Evolutionary conservation across 495 filamentous ascomycete genomes (phyloP).

Genomic region (Neurospora discreta): DNA sequence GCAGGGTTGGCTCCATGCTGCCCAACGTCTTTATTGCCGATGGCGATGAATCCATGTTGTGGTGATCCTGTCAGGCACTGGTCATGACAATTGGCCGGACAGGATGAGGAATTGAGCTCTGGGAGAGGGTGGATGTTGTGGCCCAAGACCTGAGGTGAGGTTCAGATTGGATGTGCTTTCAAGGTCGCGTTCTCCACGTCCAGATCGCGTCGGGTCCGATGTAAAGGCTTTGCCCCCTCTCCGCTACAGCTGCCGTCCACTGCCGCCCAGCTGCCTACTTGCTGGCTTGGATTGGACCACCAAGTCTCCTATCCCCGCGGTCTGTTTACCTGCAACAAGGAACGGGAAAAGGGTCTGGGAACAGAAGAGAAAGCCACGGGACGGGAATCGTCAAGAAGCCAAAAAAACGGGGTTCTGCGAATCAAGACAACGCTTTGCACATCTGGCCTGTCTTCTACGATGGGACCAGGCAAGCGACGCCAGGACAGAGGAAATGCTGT

Average conservation of each 20-base stretch:
- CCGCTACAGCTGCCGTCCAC: background rate
- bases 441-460: background rate
- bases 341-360: background rate
- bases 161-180: background rate
- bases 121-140: background rate
- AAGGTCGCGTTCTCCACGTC: background rate
- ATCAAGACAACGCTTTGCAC: background rate
- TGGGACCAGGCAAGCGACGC: background rate
- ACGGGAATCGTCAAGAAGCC: background rate
- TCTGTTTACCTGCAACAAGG: background rate
- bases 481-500: background rate
- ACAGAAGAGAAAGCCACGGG: background rate
- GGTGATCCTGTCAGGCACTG: slow-evolving; percentile 4
- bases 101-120: background rate
- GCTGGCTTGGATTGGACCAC: background rate
- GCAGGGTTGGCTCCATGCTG: slow-evolving; percentile 24
- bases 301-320: background rate
- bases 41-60: slow-evolving; percentile 24
- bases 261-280: background rate
- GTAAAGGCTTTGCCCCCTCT: slow-evolving; percentile 2
- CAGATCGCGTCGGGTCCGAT: slow-evolving; percentile 5
- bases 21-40: slow-evolving; percentile 3
- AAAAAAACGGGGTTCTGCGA: background rate
- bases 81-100: slow-evolving; percentile 14
- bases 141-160: background rate